These are phyloP conservation scores for Xylaria nigripes DNA, from an alignment of 495 filamentous ascomycete species.

Conservation along the genomic window DNA sequence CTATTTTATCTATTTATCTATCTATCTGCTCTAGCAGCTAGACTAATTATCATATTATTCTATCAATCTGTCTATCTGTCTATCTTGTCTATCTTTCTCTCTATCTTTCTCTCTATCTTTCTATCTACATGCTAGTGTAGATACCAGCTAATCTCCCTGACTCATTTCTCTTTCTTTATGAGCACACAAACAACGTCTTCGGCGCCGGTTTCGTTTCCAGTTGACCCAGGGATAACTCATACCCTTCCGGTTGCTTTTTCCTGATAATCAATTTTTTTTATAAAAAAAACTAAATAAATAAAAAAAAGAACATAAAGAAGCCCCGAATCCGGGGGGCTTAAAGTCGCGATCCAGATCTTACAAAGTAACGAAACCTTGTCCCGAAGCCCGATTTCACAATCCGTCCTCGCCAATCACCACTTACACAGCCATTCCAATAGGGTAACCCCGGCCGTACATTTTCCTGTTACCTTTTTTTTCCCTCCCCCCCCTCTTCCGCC, in stretches of 20 bases:
- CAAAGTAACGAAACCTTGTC: slow-evolving; percentile 2
- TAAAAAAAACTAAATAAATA: not conserved
- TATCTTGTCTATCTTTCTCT: slow-evolving; percentile 9
- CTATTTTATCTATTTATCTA: no score
- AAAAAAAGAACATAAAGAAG: not conserved
- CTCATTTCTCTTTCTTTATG: slow-evolving; percentile 11
- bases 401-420: slow-evolving; percentile 20
- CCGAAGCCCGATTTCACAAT: slow-evolving; percentile 8
- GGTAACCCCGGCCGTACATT: slow-evolving; percentile 15
- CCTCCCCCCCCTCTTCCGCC: not conserved
- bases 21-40: not conserved
- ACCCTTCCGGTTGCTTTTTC: not conserved
- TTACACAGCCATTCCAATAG: slow-evolving; percentile 16
- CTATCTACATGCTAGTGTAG: not conserved
- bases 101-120: slow-evolving; percentile 4
- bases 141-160: not conserved
- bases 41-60: not conserved
- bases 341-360: slow-evolving; percentile 7
- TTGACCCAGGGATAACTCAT: not conserved
- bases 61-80: slow-evolving; percentile 5
- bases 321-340: not conserved
- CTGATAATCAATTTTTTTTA: no score
- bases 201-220: slow-evolving; percentile 2
- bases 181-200: not conserved
- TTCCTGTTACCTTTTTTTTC: not conserved